A percentile compares a stretch with the other conserved stretches of the same genome.
Conservation (phyloP, 2,329 filamentous ascomycete genomes). For the Teratosphaeria viscida region DNA sequence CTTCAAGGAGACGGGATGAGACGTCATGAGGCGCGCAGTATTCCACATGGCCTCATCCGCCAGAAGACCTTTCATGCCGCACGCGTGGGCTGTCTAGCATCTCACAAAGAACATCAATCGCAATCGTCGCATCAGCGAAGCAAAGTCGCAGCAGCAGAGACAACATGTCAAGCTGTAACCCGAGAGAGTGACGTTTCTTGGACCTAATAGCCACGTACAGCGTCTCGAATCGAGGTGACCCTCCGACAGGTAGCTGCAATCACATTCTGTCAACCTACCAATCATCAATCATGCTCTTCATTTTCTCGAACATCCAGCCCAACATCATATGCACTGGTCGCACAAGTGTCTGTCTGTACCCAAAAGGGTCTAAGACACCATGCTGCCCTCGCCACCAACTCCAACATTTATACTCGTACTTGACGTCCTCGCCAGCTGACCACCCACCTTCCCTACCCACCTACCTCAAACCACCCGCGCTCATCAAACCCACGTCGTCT, state of each 20-base stretch:
- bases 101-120: not conserved
- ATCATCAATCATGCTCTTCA: no score
- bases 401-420: not conserved
- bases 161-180: not conserved
- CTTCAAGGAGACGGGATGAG: not conserved
- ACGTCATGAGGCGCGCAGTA: not conserved
- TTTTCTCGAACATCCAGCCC: no score
- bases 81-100: not conserved
- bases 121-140: not conserved
- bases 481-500: not conserved
- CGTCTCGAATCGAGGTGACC: not conserved
- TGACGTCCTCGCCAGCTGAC: not conserved
- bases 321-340: not conserved
- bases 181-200: not conserved
- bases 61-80: not conserved
- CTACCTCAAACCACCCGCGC: not conserved
- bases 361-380: not conserved
- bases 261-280: not conserved
- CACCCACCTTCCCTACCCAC: not conserved
- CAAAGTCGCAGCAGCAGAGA: not conserved
- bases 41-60: not conserved
- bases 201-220: not conserved
- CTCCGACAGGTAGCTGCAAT: not conserved
- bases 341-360: not conserved
- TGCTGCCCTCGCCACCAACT: not conserved